Evolutionary conservation across 164 flowering plant genomes (phyloP).

Genomic region (Vitis riparia): DNA sequence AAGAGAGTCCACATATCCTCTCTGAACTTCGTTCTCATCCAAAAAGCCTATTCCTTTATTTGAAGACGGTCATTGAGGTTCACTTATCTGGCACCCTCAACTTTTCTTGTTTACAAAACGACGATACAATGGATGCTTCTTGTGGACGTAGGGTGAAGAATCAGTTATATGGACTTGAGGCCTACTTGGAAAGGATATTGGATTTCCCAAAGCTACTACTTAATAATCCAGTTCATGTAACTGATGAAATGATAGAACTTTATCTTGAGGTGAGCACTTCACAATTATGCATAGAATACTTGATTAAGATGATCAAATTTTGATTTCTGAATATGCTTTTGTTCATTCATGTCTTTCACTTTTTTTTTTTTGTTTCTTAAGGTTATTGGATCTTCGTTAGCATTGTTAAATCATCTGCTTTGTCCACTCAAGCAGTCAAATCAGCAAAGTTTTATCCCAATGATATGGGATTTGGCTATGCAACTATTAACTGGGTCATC

Average conservation of each 20-base stretch:
- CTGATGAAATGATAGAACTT: constrained; percentile 82
- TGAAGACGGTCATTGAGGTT: constrained; percentile 83
- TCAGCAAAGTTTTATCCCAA: neutral
- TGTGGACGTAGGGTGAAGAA: constrained; percentile 30
- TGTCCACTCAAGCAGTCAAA: neutral
- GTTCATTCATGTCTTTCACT: neutral
- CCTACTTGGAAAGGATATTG: constrained; percentile 59
- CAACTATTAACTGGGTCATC: too few relatives aligned
- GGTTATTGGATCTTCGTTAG: neutral
- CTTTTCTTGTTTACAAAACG: constrained; percentile 52
- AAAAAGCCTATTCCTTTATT: constrained; percentile 80
- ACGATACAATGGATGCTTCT: constrained; percentile 25
- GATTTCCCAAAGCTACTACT: constrained; percentile 66
- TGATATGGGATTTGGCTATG: neutral
- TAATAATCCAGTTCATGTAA: constrained; percentile 58
- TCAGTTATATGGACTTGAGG: constrained; percentile 37
- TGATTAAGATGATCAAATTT: too few relatives aligned
- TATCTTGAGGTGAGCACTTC: constrained; percentile 75
- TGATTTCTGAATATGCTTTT: neutral
- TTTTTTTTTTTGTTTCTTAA: neutral
- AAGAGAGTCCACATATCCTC: constrained; percentile 52
- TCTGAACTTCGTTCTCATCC: constrained; percentile 63
- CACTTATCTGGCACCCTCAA: constrained; percentile 68
- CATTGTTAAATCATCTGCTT: neutral
- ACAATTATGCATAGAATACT: neutral